Percentiles rank a stretch among this genome's conserved stretches.
phyloP scores from a whole-genome alignment of 2,329 filamentous ascomycete species.

The Aspergillus sp. region DNA sequence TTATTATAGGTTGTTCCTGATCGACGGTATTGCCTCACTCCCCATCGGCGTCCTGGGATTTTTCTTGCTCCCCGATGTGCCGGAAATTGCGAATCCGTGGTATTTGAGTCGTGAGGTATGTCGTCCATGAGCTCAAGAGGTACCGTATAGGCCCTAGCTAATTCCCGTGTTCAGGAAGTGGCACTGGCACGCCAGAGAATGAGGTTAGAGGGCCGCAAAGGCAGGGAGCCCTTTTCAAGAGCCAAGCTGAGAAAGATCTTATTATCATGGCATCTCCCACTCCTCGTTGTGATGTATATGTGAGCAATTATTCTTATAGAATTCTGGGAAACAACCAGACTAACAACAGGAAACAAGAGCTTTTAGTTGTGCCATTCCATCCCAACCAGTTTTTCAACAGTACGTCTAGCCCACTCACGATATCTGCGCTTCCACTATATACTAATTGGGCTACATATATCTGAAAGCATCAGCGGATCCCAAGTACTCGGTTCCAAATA shows the following conservation, averaged over 20 bases:
- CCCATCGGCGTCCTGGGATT: slow-evolving; percentile 58
- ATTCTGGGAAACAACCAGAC: too few species aligned
- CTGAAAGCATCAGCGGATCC: slow-evolving; percentile 44
- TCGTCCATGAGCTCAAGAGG: background rate
- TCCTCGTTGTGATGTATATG: slow-evolving; percentile 63
- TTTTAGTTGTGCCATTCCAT: too few species aligned
- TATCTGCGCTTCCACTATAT: background rate
- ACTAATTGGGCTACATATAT: slow-evolving; percentile 54
- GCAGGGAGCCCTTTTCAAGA: slow-evolving; percentile 51
- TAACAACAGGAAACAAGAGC: too few species aligned
- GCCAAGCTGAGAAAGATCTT: slow-evolving; percentile 65
- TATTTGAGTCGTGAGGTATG: slow-evolving; percentile 49
- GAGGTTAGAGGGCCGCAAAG: slow-evolving; percentile 53
- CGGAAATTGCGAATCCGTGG: slow-evolving; percentile 55
- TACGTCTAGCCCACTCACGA: too few species aligned
- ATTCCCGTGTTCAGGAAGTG: slow-evolving; percentile 40
- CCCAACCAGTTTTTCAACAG: too few species aligned
- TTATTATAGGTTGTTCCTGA: slow-evolving; percentile 51
- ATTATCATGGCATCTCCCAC: slow-evolving; percentile 67
- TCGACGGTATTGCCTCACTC: slow-evolving; percentile 59
- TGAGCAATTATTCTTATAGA: slow-evolving; percentile 26
- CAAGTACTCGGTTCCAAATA: slow-evolving; percentile 51
- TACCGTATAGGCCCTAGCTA: background rate
- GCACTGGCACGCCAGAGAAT: slow-evolving; percentile 55
- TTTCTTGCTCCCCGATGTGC: slow-evolving; percentile 55